Conservation (phyloP, 225 moss, liverwort and hornwort species). For the Bryoerythrophyllum caledonicum region DNA sequence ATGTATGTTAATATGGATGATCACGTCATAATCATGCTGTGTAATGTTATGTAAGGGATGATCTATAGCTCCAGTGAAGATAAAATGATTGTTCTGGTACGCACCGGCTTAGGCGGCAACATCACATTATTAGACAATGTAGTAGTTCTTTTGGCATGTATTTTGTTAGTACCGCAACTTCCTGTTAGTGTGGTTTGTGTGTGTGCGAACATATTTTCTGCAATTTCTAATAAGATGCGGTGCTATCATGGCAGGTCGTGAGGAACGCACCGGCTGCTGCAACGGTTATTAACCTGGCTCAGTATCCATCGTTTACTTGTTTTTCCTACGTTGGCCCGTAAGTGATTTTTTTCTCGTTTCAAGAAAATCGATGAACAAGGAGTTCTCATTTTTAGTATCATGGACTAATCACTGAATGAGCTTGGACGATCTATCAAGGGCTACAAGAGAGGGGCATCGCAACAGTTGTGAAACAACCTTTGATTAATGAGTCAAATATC, state of each 20-base stretch:
- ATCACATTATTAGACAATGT: too few relatives aligned
- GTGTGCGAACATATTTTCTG: background rate
- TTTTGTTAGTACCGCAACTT: background rate
- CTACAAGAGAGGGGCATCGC: too few relatives aligned
- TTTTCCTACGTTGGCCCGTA: slow-evolving; percentile 22
- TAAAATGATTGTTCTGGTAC: background rate
- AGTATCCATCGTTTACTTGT: background rate
- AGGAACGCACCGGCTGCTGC: slow-evolving; percentile 17
- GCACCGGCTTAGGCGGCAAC: too few relatives aligned
- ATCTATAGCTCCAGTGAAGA: background rate
- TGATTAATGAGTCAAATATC: too few relatives aligned
- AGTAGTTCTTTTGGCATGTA: background rate
- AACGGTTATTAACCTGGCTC: too few relatives aligned
- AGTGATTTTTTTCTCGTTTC: background rate
- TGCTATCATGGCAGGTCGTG: slow-evolving; percentile 13
- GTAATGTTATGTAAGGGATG: background rate
- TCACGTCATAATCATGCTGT: too few relatives aligned
- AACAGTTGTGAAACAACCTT: too few relatives aligned
- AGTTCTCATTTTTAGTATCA: background rate
- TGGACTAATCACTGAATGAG: background rate
- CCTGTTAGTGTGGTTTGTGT: background rate
- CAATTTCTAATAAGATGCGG: background rate
- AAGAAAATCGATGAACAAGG: background rate
- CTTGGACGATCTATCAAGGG: too few relatives aligned
- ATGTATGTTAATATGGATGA: background rate